Conservation (phyloP, 805 yeast species). For the Kodamaea leandrae region DNA sequence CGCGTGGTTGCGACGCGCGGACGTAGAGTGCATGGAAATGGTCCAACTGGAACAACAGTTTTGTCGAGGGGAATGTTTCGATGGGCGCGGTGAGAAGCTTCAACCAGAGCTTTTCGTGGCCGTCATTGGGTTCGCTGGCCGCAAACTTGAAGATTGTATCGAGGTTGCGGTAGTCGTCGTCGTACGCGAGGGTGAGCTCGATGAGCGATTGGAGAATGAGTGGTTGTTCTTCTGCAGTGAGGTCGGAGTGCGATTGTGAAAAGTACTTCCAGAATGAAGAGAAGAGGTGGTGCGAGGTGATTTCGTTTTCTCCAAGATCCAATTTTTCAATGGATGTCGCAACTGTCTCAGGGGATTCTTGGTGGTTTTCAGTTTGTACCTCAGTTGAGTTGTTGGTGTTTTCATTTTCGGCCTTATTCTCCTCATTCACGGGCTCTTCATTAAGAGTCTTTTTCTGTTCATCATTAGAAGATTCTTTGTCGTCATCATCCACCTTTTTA, state of each 20-base stretch:
- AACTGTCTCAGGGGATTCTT: too few species aligned
- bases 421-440: background rate
- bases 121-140: conserved; percentile 27
- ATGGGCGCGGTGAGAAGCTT: conserved; percentile 51
- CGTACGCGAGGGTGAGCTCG: conserved; percentile 61
- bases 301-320: background rate
- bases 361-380: too few species aligned
- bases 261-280: conserved; percentile 66
- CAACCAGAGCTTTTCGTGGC: conserved; percentile 35
- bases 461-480: background rate
- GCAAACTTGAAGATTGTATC: conserved; percentile 62
- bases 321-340: background rate
- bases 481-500: too few species aligned
- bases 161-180: conserved; percentile 56
- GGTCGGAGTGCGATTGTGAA: conserved; percentile 51
- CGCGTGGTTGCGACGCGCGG: conserved; percentile 55
- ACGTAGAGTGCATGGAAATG: conserved; percentile 53
- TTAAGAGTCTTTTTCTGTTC: background rate
- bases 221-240: conserved; percentile 66
- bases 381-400: too few species aligned
- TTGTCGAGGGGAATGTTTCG: conserved; percentile 37
- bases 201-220: conserved; percentile 64
- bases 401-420: background rate
- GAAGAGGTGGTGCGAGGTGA: conserved; percentile 44
- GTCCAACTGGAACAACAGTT: conserved; percentile 43